Evolutionary conservation across 768 basidiomycete genomes (phyloP).

Genomic region (Clathrus columnatus): DNA sequence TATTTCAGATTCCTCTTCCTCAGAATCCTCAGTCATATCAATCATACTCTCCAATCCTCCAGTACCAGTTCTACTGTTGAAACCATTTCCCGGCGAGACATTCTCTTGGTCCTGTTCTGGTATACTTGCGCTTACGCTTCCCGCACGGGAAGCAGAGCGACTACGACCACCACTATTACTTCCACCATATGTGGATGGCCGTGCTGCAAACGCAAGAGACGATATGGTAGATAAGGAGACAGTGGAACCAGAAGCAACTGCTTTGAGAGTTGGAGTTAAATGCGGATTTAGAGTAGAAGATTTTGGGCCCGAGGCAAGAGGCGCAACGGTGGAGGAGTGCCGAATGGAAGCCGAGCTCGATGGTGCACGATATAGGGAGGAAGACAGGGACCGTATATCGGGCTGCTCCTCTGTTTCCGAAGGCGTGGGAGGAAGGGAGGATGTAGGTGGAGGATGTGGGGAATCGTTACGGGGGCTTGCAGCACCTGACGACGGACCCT

Average conservation of each 20-base stretch:
- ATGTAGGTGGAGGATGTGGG: not conserved
- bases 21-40: not conserved
- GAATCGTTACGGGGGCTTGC: not conserved
- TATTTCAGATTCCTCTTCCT: not conserved
- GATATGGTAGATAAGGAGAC: not conserved
- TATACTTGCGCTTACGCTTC: not conserved
- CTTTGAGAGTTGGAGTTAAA: not conserved
- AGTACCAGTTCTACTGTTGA: not conserved
- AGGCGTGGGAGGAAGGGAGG: not conserved
- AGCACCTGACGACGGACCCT: not conserved
- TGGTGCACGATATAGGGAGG: not conserved
- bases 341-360: not conserved
- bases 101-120: not conserved
- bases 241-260: not conserved
- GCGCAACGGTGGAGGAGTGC: not conserved
- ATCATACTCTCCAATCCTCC: not conserved
- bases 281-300: not conserved
- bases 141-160: not conserved
- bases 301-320: too few relatives aligned
- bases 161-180: not conserved
- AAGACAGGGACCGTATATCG: not conserved
- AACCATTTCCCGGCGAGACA: not conserved
- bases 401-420: not conserved
- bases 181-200: not conserved
- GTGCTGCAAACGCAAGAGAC: not conserved